A percentile compares a stretch with the other conserved stretches of the same genome.
Conservation (phyloP, 768 basidiomycete species). For the Mycena venus region DNA sequence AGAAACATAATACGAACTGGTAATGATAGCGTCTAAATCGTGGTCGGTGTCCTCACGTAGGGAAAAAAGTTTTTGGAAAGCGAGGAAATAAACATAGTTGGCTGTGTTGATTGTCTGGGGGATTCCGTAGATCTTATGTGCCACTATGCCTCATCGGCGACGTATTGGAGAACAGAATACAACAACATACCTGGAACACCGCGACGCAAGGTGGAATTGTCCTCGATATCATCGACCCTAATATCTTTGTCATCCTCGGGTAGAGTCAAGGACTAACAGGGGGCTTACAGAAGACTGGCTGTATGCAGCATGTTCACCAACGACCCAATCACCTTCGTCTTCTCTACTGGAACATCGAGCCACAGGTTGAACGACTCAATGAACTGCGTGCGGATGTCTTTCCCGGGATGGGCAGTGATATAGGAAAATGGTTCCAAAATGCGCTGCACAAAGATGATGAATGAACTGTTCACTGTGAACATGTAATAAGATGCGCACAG, state of each 20-base stretch:
- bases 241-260: neutral
- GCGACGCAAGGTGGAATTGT: slow-evolving; percentile 86
- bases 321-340: slow-evolving; percentile 79
- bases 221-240: slow-evolving; percentile 95
- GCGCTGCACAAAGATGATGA: too few species aligned
- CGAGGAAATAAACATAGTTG: slow-evolving; percentile 96
- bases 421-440: slow-evolving; percentile 92
- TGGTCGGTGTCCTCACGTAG: neutral
- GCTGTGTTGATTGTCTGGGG: slow-evolving; percentile 98
- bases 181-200: slow-evolving; percentile 76
- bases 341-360: slow-evolving; percentile 84
- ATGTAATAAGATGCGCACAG: too few species aligned
- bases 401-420: slow-evolving; percentile 86
- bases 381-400: slow-evolving; percentile 88
- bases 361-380: slow-evolving; percentile 95
- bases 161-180: too few species aligned
- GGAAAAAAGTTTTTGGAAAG: slow-evolving; percentile 41
- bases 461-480: too few species aligned
- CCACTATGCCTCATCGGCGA: neutral
- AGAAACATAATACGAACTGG: neutral
- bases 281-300: slow-evolving; percentile 85
- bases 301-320: slow-evolving; percentile 95
- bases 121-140: slow-evolving; percentile 71
- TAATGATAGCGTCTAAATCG: neutral
- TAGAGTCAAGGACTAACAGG: neutral